Evolutionary conservation across 2,329 filamentous ascomycete species (phyloP), one percentile per base, ranked within the genome.

Genomic region (Paramyrothecium sp.): DNA sequence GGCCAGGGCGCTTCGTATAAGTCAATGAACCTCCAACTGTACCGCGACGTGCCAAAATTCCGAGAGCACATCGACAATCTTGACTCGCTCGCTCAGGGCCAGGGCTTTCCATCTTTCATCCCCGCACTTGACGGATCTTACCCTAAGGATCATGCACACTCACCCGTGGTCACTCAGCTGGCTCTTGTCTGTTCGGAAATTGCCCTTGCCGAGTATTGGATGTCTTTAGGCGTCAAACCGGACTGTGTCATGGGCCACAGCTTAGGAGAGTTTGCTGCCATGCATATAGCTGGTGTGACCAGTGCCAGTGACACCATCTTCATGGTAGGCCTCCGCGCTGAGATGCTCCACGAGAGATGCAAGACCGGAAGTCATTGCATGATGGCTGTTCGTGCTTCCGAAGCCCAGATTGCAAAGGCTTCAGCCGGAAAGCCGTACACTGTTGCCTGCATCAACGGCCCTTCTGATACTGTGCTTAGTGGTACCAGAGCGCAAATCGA

Each of bases 231-330:
- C 7, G 58, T 80, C 11, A 65, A 62, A 44, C 73, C 77, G 38
- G 72, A 75, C 48, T 74, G 69, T 2, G 74, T 76, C 3, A 64
- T 80, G 22, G 79, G 77, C 20, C 78, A 79, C 61, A 86, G 81
- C 61, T 73, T 89, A 19, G 84, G 85, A 50, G 84, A 88, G 67
- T 87, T 86, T 65, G 84, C 84, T 22, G 86, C 85, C n/a, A 73
- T 88, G 2, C 76, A 84, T 62, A 78, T 82, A 38, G 82, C 84
- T 53, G 84, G 82, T 56, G 82, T 87, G 30, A 74, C 88, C 26
- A 85, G 82, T 4, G 79, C 79, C 41, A 77, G 76, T 60, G 86
- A 89, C 67, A 81, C 84, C 65, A 76, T 91, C 26, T 83, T 80
- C 52, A 73, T 90, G 1, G 85, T 89, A 41, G 86, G 86, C 19